Evolutionary conservation across 352 stramenopile genomes (phyloP).

Genomic region (Globisporangium camurandrum): DNA sequence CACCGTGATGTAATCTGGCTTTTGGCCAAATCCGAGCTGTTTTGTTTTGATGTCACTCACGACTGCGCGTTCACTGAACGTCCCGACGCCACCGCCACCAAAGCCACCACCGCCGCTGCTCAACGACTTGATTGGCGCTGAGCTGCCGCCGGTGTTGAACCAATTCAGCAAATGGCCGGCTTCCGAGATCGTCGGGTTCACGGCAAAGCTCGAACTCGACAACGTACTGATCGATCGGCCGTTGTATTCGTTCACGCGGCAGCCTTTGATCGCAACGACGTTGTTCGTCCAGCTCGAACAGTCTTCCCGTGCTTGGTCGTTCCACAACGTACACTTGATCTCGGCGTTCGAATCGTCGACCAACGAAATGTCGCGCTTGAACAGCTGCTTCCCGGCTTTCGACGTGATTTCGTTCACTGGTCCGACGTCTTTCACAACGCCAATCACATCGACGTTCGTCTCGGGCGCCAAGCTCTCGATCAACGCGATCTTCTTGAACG

Average conservation of each 20-base stretch:
- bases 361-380: conserved; percentile 95
- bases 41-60: conserved; percentile 93
- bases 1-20: conserved; percentile 95
- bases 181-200: conserved; percentile 86
- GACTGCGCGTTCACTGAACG: conserved; percentile 84
- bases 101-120: conserved; percentile 66
- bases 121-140: conserved; percentile 68
- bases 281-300: conserved; percentile 85
- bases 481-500: conserved; percentile 92
- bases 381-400: conserved; percentile 93
- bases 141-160: conserved; percentile 71
- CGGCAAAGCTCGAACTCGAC: conserved; percentile 68
- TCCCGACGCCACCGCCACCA: conserved; percentile 61
- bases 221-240: conserved; percentile 85
- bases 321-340: conserved; percentile 97
- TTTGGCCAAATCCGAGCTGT: conserved; percentile 92
- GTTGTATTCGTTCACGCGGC: conserved; percentile 93
- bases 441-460: conserved; percentile 93
- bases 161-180: conserved; percentile 77
- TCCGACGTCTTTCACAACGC: conserved; percentile 90
- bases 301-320: conserved; percentile 81
- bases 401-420: conserved; percentile 91
- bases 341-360: conserved; percentile 95
- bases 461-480: conserved; percentile 87
- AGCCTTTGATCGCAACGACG: conserved; percentile 94